Conservation (phyloP, 768 basidiomycete species). For the Leucosporidium yakuticum region DNA sequence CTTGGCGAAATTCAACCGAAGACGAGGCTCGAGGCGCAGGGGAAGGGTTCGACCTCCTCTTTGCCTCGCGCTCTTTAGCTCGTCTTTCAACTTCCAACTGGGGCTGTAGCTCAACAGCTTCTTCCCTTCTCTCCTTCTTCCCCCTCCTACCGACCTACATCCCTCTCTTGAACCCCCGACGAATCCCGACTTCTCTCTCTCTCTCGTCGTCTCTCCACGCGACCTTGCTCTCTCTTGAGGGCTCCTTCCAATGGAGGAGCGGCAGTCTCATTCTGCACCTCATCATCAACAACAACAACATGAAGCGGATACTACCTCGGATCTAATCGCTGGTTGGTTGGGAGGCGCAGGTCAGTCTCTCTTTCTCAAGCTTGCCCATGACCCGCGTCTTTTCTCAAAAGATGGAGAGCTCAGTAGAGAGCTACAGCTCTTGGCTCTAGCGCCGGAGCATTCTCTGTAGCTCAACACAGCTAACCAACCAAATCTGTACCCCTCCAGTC, state of each 20-base stretch:
- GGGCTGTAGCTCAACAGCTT: conserved; percentile 3
- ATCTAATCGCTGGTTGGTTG: conserved; percentile 23
- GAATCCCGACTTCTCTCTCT: too few species aligned
- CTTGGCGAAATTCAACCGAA: too few species aligned
- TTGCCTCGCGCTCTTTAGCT: not conserved
- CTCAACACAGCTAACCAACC: too few species aligned
- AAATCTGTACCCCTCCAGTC: conserved; percentile 5
- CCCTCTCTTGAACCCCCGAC: too few species aligned
- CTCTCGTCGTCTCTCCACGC: too few species aligned
- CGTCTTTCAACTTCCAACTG: not conserved
- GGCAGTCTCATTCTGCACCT: not conserved
- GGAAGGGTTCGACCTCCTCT: not conserved
- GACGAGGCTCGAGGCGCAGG: too few species aligned
- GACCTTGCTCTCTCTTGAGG: too few species aligned
- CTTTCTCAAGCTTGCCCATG: not conserved
- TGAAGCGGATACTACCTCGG: conserved; percentile 6
- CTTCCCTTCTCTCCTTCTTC: not conserved
- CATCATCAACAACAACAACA: not conserved
- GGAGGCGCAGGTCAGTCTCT: conserved; percentile 19
- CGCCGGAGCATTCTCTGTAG: too few species aligned
- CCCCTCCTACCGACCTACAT: not conserved
- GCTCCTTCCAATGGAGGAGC: not conserved
- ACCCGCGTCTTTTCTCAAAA: not conserved
- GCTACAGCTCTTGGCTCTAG: too few species aligned
- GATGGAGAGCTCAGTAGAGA: too few species aligned